Evolutionary conservation across 2,329 filamentous ascomycete species (phyloP).

Genomic region (Pseudopyricularia javanii): DNA sequence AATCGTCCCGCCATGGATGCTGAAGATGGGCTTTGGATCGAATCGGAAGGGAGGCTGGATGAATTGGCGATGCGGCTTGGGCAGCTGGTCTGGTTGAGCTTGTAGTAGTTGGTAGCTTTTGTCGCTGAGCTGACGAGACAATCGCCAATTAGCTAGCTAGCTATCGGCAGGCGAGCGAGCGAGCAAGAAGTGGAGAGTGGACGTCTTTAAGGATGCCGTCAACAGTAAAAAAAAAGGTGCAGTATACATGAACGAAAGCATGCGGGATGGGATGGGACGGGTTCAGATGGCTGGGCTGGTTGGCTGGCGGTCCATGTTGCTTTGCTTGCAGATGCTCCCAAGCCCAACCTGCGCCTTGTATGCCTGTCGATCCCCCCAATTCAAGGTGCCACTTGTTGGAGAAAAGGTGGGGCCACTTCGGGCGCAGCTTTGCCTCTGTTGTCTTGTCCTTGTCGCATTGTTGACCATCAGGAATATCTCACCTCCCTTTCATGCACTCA

Average conservation of each 20-base stretch:
- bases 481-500: no score
- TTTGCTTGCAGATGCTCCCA: neutral
- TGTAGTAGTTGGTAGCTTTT: no score
- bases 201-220: no score
- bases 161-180: neutral
- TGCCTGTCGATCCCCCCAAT: neutral
- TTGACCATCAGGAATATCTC: no score
- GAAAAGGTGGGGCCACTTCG: neutral
- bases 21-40: neutral
- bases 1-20: constrained; percentile 48
- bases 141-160: no score
- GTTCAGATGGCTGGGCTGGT: neutral
- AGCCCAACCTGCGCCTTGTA: neutral
- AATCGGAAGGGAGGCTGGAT: neutral
- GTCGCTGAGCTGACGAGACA: no score
- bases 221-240: neutral
- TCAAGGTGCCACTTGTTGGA: neutral
- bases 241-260: neutral
- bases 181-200: no score
- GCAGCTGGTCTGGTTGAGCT: no score
- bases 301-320: no score
- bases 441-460: no score
- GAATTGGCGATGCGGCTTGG: neutral
- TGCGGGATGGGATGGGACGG: neutral
- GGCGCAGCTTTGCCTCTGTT: no score